Evolutionary conservation across 176 grass and related monocot species (phyloP).

Genomic region (Cenchrus americanus): DNA sequence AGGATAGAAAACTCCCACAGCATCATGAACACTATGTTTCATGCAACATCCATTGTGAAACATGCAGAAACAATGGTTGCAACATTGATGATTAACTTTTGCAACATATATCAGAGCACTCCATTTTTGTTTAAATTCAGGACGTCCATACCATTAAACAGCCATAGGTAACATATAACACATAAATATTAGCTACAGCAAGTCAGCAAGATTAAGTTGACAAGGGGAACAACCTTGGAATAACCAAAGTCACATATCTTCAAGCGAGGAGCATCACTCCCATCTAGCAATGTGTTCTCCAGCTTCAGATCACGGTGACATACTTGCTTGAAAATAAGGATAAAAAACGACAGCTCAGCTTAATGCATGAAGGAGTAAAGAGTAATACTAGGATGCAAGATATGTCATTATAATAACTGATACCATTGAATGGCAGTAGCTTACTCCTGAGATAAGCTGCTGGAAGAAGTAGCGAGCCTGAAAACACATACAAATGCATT

Average conservation of each 20-base stretch:
- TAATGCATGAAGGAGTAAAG: slow-evolving; percentile 12
- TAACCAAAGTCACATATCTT: slow-evolving; percentile 99
- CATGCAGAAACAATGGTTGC: too few species aligned
- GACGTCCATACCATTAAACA: not conserved
- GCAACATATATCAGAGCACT: too few species aligned
- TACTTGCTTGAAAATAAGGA: slow-evolving; percentile 90
- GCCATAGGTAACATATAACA: slow-evolving; percentile 15
- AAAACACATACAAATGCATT: slow-evolving; percentile 30
- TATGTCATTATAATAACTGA: slow-evolving; percentile 38
- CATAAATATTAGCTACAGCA: not conserved
- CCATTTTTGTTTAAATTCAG: too few species aligned
- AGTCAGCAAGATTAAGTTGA: slow-evolving; percentile 19
- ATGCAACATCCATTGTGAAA: too few species aligned
- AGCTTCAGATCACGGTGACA: slow-evolving; percentile 98
- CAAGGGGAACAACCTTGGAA: slow-evolving; percentile 71
- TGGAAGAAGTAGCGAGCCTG: slow-evolving; percentile 98
- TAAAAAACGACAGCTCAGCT: slow-evolving; percentile 41
- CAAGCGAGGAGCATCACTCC: slow-evolving; percentile 86
- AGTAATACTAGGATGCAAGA: slow-evolving; percentile 36
- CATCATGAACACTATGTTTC: too few species aligned
- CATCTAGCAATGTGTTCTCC: slow-evolving; percentile 92
- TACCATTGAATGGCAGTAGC: slow-evolving; percentile 99
- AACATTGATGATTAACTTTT: too few species aligned
- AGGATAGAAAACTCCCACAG: too few species aligned
- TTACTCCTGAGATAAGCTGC: slow-evolving; percentile 98